Percentiles rank a stretch among this genome's conserved stretches.
Evolutionary conservation across 768 basidiomycete genomes (phyloP).

Genomic region (Mycena kentingensis): DNA sequence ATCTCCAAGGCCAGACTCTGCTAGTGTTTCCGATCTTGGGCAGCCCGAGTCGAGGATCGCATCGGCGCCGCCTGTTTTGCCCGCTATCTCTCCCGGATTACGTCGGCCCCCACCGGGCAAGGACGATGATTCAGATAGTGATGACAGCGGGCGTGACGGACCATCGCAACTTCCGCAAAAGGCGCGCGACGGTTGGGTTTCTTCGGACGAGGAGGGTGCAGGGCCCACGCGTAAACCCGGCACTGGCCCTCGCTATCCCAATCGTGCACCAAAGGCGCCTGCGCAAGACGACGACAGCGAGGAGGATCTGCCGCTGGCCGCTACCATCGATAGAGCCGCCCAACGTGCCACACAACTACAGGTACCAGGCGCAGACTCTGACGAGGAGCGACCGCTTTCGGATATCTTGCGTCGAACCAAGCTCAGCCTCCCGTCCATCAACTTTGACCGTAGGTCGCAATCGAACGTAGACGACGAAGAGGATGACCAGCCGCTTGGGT

Average conservation of each 20-base stretch:
- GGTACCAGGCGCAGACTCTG: slow-evolving; percentile 47
- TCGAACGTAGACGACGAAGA: slow-evolving; percentile 46
- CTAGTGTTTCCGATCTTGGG: slow-evolving; percentile 16
- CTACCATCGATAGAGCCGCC: slow-evolving; percentile 57
- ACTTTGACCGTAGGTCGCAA: slow-evolving; percentile 38
- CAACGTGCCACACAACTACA: slow-evolving; percentile 41
- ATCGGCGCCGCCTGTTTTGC: slow-evolving; percentile 46
- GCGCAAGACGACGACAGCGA: slow-evolving; percentile 59
- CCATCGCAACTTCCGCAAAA: slow-evolving; percentile 15
- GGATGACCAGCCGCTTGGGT: slow-evolving; percentile 70
- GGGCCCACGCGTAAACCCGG: slow-evolving; percentile 60
- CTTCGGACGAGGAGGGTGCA: slow-evolving; percentile 65
- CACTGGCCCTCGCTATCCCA: slow-evolving; percentile 54
- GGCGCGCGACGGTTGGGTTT: slow-evolving; percentile 48
- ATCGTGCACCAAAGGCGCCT: slow-evolving; percentile 24
- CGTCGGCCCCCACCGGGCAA: slow-evolving; percentile 45
- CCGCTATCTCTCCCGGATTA: slow-evolving; percentile 42
- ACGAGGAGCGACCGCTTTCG: slow-evolving; percentile 75
- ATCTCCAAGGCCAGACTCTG: slow-evolving; percentile 7
- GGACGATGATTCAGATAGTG: slow-evolving; percentile 56
- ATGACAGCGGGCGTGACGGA: slow-evolving; percentile 43
- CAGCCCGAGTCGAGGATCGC: slow-evolving; percentile 34
- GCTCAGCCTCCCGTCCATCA: slow-evolving; percentile 44
- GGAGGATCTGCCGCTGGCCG: slow-evolving; percentile 78
- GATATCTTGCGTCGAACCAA: slow-evolving; percentile 53